Conservation (phyloP, 108 stramenopile species). For the Conticribra weissflogii region DNA sequence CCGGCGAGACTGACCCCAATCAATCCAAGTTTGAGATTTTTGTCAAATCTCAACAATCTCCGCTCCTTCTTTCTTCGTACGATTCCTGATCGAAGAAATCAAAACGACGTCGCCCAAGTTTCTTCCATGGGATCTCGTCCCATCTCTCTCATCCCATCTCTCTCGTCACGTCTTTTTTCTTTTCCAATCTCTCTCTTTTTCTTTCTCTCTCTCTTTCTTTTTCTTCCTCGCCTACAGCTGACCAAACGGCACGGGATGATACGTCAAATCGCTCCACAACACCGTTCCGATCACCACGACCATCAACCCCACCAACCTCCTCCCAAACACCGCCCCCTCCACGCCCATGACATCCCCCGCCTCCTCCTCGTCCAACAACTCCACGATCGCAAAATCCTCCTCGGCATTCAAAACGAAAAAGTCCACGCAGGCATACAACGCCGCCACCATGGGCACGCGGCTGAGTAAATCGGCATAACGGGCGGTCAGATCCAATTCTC, state of each 20-base stretch:
- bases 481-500: constrained; percentile 34
- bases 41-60: too few species aligned
- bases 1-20: too few species aligned
- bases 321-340: constrained; percentile 25
- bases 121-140: too few species aligned
- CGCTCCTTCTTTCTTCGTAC: too few species aligned
- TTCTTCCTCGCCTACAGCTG: constrained; percentile 18
- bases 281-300: constrained; percentile 32
- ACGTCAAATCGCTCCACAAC: constrained; percentile 23
- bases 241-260: constrained; percentile 49
- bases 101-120: too few species aligned
- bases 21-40: too few species aligned
- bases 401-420: constrained; percentile 49
- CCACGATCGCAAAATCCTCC: constrained; percentile 41
- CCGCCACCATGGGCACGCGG: constrained; percentile 39
- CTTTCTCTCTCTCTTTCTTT: not conserved
- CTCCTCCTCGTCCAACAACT: constrained; percentile 35
- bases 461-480: constrained; percentile 46
- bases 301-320: constrained; percentile 37
- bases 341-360: constrained; percentile 35
- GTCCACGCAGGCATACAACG: constrained; percentile 37
- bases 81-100: too few species aligned
- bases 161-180: not conserved
- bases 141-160: not conserved
- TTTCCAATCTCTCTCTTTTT: too few species aligned